phyloP scores from a whole-genome alignment of 192 early-diverging fungal species.

The Pilobolus umbonatus region DNA sequence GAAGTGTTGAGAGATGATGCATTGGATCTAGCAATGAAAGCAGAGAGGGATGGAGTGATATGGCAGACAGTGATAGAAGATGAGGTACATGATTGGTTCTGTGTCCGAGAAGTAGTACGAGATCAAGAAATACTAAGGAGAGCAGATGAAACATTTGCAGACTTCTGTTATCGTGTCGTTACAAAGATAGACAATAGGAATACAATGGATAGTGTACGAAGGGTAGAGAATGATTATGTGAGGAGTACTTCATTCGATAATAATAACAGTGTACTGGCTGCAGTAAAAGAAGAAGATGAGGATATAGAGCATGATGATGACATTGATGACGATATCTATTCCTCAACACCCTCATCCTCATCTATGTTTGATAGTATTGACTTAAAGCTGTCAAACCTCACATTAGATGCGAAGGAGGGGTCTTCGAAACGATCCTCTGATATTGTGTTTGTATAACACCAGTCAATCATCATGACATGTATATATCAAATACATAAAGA shows the following conservation, averaged over 20 bases:
- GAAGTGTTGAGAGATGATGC: slow-evolving; percentile 37
- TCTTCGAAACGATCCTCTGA: neutral
- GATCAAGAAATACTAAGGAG: slow-evolving; percentile 27
- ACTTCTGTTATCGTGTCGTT: slow-evolving; percentile 24
- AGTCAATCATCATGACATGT: too few species aligned
- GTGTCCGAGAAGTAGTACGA: slow-evolving; percentile 36
- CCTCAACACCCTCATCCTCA: neutral
- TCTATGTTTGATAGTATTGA: neutral
- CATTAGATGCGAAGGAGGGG: slow-evolving; percentile 5
- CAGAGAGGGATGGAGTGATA: slow-evolving; percentile 28
- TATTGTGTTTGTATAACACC: neutral
- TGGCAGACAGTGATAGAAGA: slow-evolving; percentile 30
- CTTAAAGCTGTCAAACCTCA: neutral
- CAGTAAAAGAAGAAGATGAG: slow-evolving; percentile 20
- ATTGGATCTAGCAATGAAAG: slow-evolving; percentile 26
- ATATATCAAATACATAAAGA: too few species aligned
- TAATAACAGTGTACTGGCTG: slow-evolving; percentile 4
- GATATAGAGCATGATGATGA: slow-evolving; percentile 16
- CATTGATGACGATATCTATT: slow-evolving; percentile 7
- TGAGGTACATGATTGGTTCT: slow-evolving; percentile 39
- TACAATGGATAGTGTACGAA: too few species aligned
- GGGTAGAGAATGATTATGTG: too few species aligned
- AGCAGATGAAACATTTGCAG: slow-evolving; percentile 28
- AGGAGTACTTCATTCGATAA: too few species aligned
- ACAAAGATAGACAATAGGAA: too few species aligned